Evolutionary conservation across 2,329 filamentous ascomycete species (phyloP).

Genomic region (Diplodia seriata): DNA sequence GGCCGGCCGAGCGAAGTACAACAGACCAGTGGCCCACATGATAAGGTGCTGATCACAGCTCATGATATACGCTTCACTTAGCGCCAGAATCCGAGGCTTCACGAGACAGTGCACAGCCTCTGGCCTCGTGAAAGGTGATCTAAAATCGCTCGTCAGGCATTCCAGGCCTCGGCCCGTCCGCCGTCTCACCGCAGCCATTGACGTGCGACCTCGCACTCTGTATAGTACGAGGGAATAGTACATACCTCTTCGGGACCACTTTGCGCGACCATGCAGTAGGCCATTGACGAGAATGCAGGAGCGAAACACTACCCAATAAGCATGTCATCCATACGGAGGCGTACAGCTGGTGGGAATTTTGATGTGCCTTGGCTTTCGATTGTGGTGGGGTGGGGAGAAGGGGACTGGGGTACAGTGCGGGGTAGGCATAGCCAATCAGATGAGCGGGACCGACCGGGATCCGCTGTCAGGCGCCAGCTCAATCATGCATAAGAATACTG

Average conservation of each 20-base stretch:
- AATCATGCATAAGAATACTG: constrained; percentile 15
- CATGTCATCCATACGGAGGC: background rate
- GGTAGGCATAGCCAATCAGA: constrained; percentile 10
- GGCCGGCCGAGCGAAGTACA: background rate
- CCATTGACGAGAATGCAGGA: background rate
- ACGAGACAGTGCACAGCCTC: background rate
- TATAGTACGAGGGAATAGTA: background rate
- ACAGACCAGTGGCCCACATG: constrained; percentile 4
- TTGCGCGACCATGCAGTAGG: background rate
- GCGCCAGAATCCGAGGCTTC: constrained; percentile 12
- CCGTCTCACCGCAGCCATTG: constrained; percentile 5
- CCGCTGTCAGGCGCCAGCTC: constrained; percentile 2
- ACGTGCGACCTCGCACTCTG: background rate
- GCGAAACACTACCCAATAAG: background rate
- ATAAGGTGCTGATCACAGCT: background rate
- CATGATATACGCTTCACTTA: constrained; percentile 18
- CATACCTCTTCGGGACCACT: background rate
- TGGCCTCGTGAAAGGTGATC: background rate
- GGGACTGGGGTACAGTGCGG: constrained; percentile 19
- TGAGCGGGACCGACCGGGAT: background rate
- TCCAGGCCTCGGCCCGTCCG: constrained; percentile 8
- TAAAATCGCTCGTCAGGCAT: constrained; percentile 3
- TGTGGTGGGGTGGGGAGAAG: background rate
- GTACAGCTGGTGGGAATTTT: background rate
- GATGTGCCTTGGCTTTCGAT: background rate